phyloP scores from a whole-genome alignment of 2,329 filamentous ascomycete genomes.

The Neurospora sp. region DNA sequence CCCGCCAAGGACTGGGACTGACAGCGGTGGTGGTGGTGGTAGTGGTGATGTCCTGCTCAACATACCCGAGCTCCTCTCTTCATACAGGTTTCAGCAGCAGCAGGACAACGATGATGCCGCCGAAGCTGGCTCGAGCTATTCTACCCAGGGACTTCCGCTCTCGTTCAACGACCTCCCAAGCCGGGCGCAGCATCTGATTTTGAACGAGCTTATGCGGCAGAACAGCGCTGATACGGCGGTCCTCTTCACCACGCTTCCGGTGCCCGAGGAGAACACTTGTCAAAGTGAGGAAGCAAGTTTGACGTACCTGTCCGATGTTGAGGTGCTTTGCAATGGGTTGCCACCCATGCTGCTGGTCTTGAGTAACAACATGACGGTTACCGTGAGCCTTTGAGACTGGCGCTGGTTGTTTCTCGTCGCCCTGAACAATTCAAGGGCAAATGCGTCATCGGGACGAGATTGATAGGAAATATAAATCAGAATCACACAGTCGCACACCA shows the following conservation, averaged over 20 bases:
- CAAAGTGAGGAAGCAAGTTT: slow-evolving; percentile 59
- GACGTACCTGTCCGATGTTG: slow-evolving; percentile 66
- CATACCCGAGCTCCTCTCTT: slow-evolving; percentile 34
- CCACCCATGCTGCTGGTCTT: slow-evolving; percentile 71
- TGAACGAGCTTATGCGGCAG: slow-evolving; percentile 71
- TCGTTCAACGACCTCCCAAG: slow-evolving; percentile 82
- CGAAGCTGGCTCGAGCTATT: slow-evolving; percentile 35
- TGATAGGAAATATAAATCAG: background rate
- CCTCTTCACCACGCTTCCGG: slow-evolving; percentile 73
- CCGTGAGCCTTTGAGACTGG: slow-evolving; percentile 50
- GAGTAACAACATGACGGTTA: slow-evolving; percentile 86
- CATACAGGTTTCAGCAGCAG: slow-evolving; percentile 22
- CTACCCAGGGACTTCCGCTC: slow-evolving; percentile 54
- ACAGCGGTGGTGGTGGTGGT: background rate
- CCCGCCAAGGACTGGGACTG: slow-evolving; percentile 24
- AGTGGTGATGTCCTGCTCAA: slow-evolving; percentile 28
- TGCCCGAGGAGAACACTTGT: slow-evolving; percentile 67
- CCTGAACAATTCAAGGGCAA: background rate
- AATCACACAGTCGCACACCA: background rate
- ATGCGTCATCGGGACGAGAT: background rate
- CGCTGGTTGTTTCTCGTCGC: too few species aligned
- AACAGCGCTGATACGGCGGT: slow-evolving; percentile 65
- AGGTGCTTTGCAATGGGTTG: slow-evolving; percentile 66
- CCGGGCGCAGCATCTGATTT: slow-evolving; percentile 73
- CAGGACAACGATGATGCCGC: slow-evolving; percentile 13